phyloP scores from a whole-genome alignment of 495 filamentous ascomycete genomes.

The Xylaria curta region DNA sequence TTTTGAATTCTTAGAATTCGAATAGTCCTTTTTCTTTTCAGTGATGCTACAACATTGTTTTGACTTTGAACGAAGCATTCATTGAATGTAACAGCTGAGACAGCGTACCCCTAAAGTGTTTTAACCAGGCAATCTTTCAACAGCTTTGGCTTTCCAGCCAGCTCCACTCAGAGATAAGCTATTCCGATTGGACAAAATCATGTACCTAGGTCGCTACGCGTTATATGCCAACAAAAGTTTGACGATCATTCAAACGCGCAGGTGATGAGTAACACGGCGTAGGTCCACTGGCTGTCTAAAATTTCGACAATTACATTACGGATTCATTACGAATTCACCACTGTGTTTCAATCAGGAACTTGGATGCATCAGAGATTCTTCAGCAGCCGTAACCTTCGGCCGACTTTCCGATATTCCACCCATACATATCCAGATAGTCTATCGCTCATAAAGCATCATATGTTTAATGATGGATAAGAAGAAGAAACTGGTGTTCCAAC shows the following conservation, averaged over 20 bases:
- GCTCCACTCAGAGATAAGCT: neutral
- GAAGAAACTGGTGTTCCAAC: constrained; percentile 48
- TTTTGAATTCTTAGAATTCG: too few species aligned
- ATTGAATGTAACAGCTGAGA: too few species aligned
- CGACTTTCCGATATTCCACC: neutral
- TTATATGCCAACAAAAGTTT: neutral
- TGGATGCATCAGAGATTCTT: neutral
- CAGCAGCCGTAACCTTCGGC: neutral
- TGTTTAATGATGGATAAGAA: constrained; percentile 41
- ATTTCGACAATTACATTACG: neutral
- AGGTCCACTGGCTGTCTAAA: neutral
- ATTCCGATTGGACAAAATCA: constrained; percentile 14
- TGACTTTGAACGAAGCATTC: too few species aligned
- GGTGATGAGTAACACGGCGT: neutral
- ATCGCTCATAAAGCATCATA: neutral
- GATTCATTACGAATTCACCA: neutral
- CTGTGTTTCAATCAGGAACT: neutral
- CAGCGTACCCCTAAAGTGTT: neutral
- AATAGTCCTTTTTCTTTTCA: too few species aligned
- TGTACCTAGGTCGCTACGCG: neutral
- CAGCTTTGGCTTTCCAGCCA: neutral
- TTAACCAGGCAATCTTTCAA: too few species aligned
- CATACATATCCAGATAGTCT: neutral
- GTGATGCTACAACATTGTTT: too few species aligned
- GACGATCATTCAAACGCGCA: neutral